A percentile compares a stretch with the other conserved stretches of the same genome.
These are phyloP conservation scores for Ophiocordyceps camponoti-leonardi DNA, from an alignment of 2,329 filamentous ascomycete species.

Conservation along the genomic window DNA sequence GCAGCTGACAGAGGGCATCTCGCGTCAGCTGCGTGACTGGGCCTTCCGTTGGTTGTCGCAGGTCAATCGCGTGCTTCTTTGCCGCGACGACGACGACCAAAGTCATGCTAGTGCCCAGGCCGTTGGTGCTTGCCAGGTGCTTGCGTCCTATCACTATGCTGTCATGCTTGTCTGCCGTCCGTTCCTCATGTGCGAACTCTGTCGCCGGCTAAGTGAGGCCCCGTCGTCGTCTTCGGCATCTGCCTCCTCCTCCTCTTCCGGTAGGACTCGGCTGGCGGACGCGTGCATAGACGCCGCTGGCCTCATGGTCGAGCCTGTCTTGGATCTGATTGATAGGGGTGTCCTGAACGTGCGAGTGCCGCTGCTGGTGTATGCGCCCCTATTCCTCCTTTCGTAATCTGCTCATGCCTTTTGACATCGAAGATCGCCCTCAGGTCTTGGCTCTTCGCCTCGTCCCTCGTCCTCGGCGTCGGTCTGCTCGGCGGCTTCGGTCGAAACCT, in stretches of 20 bases:
- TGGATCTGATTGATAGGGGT: conserved; percentile 24
- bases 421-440: conserved; percentile 22
- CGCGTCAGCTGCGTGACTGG: conserved; percentile 33
- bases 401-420: not conserved
- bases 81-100: not conserved
- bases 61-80: conserved; percentile 17
- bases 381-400: not conserved
- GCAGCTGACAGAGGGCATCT: conserved; percentile 35
- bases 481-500: conserved; percentile 34
- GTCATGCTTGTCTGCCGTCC: conserved; percentile 39
- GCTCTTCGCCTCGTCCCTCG: conserved; percentile 35
- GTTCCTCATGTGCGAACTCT: conserved; percentile 38
- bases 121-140: conserved; percentile 31
- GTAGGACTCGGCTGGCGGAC: conserved; percentile 32
- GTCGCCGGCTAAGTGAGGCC: conserved; percentile 22
- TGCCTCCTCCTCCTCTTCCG: conserved; percentile 20
- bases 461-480: conserved; percentile 31
- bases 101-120: conserved; percentile 9
- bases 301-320: conserved; percentile 31
- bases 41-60: conserved; percentile 27
- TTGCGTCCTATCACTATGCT: conserved; percentile 37
- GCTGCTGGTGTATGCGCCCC: conserved; percentile 28
- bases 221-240: conserved; percentile 1
- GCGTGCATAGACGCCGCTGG: conserved; percentile 38
- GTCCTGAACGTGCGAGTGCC: conserved; percentile 27